Evolutionary conservation across 495 filamentous ascomycete genomes (phyloP).

Genomic region (Aspergillus taichungensis): DNA sequence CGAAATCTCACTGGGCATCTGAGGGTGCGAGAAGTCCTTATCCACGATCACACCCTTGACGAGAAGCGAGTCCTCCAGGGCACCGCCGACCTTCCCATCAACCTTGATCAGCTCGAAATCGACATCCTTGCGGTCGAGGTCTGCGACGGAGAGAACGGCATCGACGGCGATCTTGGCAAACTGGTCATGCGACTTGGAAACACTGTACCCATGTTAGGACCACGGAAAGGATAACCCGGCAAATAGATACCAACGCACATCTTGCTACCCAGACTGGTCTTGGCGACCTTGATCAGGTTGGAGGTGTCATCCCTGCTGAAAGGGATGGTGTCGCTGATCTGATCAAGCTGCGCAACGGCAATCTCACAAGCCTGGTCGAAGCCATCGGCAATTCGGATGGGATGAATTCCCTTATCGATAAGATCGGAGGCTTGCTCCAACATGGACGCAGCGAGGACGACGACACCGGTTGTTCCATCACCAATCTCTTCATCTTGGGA

Average conservation of each 20-base stretch:
- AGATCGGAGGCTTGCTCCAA: conserved; percentile 96
- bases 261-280: conserved; percentile 95
- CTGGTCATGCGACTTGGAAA: conserved; percentile 97
- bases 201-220: conserved; percentile 38
- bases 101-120: conserved; percentile 99
- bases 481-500: conserved; percentile 99
- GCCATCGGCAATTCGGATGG: conserved; percentile 95
- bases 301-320: conserved; percentile 68
- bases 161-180: conserved; percentile 97
- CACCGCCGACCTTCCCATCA: conserved; percentile 92
- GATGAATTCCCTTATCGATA: conserved; percentile 99
- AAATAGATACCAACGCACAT: conserved; percentile 43
- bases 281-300: conserved; percentile 88
- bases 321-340: conserved; percentile 81
- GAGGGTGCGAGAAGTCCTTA: conserved; percentile 99
- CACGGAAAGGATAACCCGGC: neutral
- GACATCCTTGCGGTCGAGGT: conserved; percentile 93
- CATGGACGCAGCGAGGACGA: conserved; percentile 90
- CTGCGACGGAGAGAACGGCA: conserved; percentile 91
- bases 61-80: conserved; percentile 88
- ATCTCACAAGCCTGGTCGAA: conserved; percentile 97
- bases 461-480: conserved; percentile 96
- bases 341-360: conserved; percentile 82
- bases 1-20: conserved; percentile 90
- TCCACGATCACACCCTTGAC: conserved; percentile 98